phyloP scores from a whole-genome alignment of 805 yeast species.

The Candida oleophila region DNA sequence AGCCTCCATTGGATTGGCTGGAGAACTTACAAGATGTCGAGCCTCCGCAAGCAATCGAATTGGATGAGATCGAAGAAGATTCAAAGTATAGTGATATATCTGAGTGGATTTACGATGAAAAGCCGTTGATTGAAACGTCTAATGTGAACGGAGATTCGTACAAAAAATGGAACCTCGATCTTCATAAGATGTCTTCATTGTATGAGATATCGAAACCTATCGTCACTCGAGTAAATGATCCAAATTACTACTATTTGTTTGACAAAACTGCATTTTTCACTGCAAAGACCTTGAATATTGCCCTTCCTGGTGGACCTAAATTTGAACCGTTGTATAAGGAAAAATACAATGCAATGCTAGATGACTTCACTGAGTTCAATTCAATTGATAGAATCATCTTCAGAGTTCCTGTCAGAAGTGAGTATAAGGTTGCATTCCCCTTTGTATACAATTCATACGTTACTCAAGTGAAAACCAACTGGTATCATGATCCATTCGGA shows the following conservation, averaged over 20 bases:
- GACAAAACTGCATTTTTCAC: slow-evolving; percentile 80
- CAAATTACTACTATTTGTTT: slow-evolving; percentile 68
- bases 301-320: slow-evolving; percentile 94
- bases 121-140: slow-evolving; percentile 63
- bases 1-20: slow-evolving; percentile 83
- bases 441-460: slow-evolving; percentile 78
- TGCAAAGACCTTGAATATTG: slow-evolving; percentile 83
- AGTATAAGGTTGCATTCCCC: slow-evolving; percentile 85
- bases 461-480: slow-evolving; percentile 55
- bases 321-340: slow-evolving; percentile 83
- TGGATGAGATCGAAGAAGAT: slow-evolving; percentile 49
- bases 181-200: slow-evolving; percentile 62
- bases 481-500: slow-evolving; percentile 65
- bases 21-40: slow-evolving; percentile 75
- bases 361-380: slow-evolving; percentile 88
- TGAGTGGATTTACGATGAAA: slow-evolving; percentile 81
- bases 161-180: slow-evolving; percentile 63
- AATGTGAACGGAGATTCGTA: slow-evolving; percentile 77
- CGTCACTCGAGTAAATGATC: slow-evolving; percentile 53
- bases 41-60: slow-evolving; percentile 67
- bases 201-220: slow-evolving; percentile 72
- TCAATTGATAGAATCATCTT: slow-evolving; percentile 84
- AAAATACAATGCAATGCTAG: slow-evolving; percentile 53
- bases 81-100: slow-evolving; percentile 9
- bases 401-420: slow-evolving; percentile 74